Evolutionary conservation across 192 early-diverging fungal species (phyloP), one percentile per base, ranked within the genome.

Genomic region (Podila verticillata): DNA sequence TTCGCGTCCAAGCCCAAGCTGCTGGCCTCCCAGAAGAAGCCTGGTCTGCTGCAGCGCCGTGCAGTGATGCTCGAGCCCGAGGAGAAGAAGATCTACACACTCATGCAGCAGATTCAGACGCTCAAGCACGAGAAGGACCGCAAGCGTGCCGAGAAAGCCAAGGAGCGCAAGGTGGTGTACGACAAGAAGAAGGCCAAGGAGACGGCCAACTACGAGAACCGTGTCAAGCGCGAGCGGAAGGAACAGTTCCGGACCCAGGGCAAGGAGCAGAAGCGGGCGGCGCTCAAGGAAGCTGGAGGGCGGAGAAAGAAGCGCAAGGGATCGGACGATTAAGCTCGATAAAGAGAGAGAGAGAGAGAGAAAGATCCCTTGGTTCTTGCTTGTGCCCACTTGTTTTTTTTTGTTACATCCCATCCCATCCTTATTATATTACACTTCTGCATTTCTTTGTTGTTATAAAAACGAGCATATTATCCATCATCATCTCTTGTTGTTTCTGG

Each of bases 41-140:
- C 74, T 29, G 73, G 86, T 4, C 87, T 88, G 49, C 20, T 91
- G 22, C 79, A 87, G 60, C 88, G 89, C 22, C 92, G 95, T 26
- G 97, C 96, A 0, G 95, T 98, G 28, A 91, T 98, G 36, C 66
- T 96, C 72, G 96, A 98, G 78, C 91, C 95, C 32, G 90, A 96
- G 72, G 97, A 98, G 82, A 93, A 92, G 87, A 93, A 93, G 84
- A 91, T 97, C 44, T 89, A 90, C 31, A 88, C 86, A 15, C 71
- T 99, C 39, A 90, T 99, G 79, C 92, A 94, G 69, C 90, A 94
- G 77, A 89, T 99, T 70, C 91, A 94, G 65, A 95, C 95, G 30
- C 85, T 97, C 34, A 89, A 92, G 68, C 91, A 95, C 68, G 95
- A 98, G 63, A 97, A 97, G 87, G 83, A 86, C 20, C 84, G 82